phyloP scores from a whole-genome alignment of 2,329 filamentous ascomycete genomes.

The Ophiocordyceps camponoti-leonardi region DNA sequence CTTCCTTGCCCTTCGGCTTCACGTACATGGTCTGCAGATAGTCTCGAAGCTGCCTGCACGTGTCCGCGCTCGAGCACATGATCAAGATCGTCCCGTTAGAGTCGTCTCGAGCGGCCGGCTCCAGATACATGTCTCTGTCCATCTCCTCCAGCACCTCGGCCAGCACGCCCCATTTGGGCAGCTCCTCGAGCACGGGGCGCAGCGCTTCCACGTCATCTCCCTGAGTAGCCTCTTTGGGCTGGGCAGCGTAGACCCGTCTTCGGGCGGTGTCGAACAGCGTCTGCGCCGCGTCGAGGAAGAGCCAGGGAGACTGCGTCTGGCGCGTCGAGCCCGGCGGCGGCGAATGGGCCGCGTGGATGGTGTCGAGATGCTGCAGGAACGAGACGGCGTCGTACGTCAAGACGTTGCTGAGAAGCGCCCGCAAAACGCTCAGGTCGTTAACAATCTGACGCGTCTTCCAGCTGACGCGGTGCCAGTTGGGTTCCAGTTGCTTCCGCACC shows the following conservation, averaged over 20 bases:
- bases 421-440: conserved; percentile 67
- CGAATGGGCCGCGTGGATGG: conserved; percentile 77
- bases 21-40: conserved; percentile 85
- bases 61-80: conserved; percentile 83
- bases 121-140: conserved; percentile 75
- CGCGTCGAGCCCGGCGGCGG: conserved; percentile 74
- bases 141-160: conserved; percentile 90
- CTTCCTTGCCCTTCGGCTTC: conserved; percentile 26
- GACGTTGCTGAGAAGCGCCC: conserved; percentile 65
- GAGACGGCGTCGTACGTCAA: conserved; percentile 79
- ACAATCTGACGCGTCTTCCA: conserved; percentile 94
- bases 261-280: conserved; percentile 87
- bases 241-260: conserved; percentile 66
- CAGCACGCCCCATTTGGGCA: conserved; percentile 82
- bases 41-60: conserved; percentile 75
- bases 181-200: conserved; percentile 73
- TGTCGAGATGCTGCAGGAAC: conserved; percentile 86
- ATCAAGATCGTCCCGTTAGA: conserved; percentile 87
- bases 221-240: conserved; percentile 32
- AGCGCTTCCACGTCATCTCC: conserved; percentile 41
- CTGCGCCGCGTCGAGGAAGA: conserved; percentile 88
- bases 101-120: conserved; percentile 57
- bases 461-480: conserved; percentile 92
- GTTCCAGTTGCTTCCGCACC: conserved; percentile 77
- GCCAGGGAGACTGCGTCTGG: conserved; percentile 85